Conservation (phyloP, 78 protist species). For the Carpediemonas membranifera region DNA sequence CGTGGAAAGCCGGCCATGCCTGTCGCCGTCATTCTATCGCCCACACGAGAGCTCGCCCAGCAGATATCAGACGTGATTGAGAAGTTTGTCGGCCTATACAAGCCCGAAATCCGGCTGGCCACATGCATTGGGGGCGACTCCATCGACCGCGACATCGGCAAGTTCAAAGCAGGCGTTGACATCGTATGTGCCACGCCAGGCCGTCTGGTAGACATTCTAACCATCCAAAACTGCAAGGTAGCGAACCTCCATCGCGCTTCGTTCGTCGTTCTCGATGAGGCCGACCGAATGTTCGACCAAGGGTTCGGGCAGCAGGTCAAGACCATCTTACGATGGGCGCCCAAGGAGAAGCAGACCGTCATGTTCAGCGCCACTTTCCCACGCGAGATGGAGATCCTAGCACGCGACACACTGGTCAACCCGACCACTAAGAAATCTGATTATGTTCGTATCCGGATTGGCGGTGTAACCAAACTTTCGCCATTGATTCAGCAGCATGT, state of each 20-base stretch:
- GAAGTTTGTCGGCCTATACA: slow-evolving; percentile 50
- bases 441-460: slow-evolving; percentile 69
- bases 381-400: slow-evolving; percentile 47
- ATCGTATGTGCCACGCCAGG: slow-evolving; percentile 95
- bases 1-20: slow-evolving; percentile 82
- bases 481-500: slow-evolving; percentile 62
- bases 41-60: slow-evolving; percentile 91
- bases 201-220: slow-evolving; percentile 88
- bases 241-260: slow-evolving; percentile 82
- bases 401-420: slow-evolving; percentile 36
- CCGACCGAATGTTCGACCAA: slow-evolving; percentile 96
- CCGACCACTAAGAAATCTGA: no score
- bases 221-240: slow-evolving; percentile 59
- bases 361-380: slow-evolving; percentile 92
- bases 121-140: slow-evolving; percentile 81
- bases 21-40: slow-evolving; percentile 75
- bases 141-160: slow-evolving; percentile 79
- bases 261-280: slow-evolving; percentile 91
- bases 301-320: slow-evolving; percentile 70
- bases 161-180: slow-evolving; percentile 73
- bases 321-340: slow-evolving; percentile 34
- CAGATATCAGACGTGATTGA: slow-evolving; percentile 70
- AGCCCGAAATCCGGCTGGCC: slow-evolving; percentile 30
- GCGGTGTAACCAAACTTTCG: slow-evolving; percentile 65
- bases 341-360: slow-evolving; percentile 69